Percentiles rank a stretch among this genome's conserved stretches.
Evolutionary conservation across 73 alveolate genomes (phyloP).

Genomic region (Paramecium bursaria): DNA sequence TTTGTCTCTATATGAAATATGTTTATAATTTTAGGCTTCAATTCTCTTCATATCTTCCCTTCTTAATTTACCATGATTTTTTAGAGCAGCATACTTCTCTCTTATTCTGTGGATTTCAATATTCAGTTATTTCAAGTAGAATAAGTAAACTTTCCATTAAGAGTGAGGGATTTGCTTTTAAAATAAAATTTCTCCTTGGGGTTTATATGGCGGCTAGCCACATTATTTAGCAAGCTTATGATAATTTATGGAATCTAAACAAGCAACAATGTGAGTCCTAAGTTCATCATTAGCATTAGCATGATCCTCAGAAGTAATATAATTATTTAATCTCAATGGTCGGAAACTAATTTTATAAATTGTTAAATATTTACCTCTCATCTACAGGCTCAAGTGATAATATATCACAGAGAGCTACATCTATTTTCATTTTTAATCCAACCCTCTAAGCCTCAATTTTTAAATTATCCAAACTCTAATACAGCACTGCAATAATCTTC

Average conservation of each 20-base stretch:
- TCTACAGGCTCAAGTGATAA: slow-evolving; percentile 52
- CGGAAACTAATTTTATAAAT: slow-evolving; percentile 7
- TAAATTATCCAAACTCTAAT: slow-evolving; percentile 12
- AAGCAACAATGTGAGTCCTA: not conserved
- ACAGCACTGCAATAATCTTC: slow-evolving; percentile 18
- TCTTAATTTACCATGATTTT: not conserved
- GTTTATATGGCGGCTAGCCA: slow-evolving; percentile 2
- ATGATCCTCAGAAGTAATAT: not conserved
- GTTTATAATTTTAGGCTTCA: too few species aligned
- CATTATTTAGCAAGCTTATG: slow-evolving; percentile 41
- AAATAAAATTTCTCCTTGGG: slow-evolving; percentile 22
- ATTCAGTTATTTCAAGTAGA: not conserved
- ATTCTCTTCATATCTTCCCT: not conserved
- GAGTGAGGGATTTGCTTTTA: not conserved
- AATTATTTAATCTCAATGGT: slow-evolving; percentile 38
- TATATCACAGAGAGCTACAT: slow-evolving; percentile 40
- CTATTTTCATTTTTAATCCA: not conserved
- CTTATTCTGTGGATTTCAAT: not conserved
- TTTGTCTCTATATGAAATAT: too few species aligned
- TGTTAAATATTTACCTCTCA: slow-evolving; percentile 16
- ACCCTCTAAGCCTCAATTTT: slow-evolving; percentile 23
- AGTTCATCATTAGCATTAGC: not conserved
- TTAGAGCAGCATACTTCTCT: not conserved
- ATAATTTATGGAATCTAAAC: slow-evolving; percentile 17
- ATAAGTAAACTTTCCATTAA: slow-evolving; percentile 3